Evolutionary conservation across 352 stramenopile species (phyloP).

Genomic region (Globisporangium takayamanum): DNA sequence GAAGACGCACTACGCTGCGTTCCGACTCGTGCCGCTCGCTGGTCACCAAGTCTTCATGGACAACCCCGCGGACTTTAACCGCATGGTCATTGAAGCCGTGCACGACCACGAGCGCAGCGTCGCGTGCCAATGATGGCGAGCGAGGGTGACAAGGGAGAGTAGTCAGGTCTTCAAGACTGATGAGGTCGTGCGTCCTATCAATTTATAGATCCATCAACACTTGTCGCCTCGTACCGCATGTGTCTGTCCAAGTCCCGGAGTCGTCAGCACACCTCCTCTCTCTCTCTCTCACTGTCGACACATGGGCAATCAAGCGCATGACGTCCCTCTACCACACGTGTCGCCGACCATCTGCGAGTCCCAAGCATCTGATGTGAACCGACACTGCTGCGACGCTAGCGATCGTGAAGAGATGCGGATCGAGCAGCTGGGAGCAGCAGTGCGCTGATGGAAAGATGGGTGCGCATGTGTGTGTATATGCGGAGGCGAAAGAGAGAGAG

Average conservation of each 20-base stretch:
- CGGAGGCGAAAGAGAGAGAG: conserved; percentile 2
- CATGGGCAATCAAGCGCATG: no score
- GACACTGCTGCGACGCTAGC: no score
- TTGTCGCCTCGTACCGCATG: no score
- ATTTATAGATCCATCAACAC: no score
- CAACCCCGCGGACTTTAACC: conserved; percentile 73
- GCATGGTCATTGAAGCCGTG: conserved; percentile 60
- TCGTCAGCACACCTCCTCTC: no score
- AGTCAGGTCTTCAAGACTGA: neutral
- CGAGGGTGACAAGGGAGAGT: neutral
- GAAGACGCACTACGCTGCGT: conserved; percentile 55
- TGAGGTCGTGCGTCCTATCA: no score
- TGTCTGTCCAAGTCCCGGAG: no score
- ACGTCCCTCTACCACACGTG: no score
- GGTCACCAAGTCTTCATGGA: conserved; percentile 86
- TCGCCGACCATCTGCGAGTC: no score
- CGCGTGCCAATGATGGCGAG: neutral
- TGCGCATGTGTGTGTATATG: neutral
- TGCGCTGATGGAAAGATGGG: conserved; percentile 5
- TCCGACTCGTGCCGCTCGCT: conserved; percentile 55
- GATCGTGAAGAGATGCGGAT: conserved; percentile 8
- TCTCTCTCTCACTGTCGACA: no score
- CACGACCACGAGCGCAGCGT: conserved; percentile 44
- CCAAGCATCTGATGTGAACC: no score
- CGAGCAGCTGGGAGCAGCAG: conserved; percentile 4